These are phyloP conservation scores for Pseudogymnoascus sp. DNA, from an alignment of 2,329 filamentous ascomycete genomes.

Conservation along the genomic window DNA sequence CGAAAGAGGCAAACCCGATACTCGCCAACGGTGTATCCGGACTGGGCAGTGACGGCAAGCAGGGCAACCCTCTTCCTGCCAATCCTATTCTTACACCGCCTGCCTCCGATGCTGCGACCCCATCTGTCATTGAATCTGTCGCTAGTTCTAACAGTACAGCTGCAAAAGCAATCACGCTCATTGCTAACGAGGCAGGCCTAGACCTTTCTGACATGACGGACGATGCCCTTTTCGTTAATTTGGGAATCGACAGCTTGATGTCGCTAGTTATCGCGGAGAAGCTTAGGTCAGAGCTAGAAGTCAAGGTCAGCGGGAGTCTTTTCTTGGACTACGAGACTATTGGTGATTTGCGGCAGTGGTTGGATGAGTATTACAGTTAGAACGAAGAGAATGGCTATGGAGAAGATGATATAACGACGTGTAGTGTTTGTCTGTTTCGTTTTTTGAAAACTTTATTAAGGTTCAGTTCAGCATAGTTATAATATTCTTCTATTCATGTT, in stretches of 20 bases:
- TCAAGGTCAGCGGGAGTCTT: conserved; percentile 23
- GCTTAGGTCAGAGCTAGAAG: conserved; percentile 27
- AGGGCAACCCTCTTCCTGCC: conserved; percentile 58
- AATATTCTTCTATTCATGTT: not conserved
- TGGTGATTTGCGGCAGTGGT: conserved; percentile 24
- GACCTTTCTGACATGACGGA: conserved; percentile 21
- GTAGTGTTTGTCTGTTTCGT: not conserved
- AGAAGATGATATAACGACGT: not conserved
- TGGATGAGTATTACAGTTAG: conserved; percentile 24
- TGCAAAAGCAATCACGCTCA: conserved; percentile 25
- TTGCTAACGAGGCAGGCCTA: conserved; percentile 26
- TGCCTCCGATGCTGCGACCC: not conserved
- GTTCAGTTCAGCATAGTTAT: not conserved
- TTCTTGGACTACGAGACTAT: conserved; percentile 32
- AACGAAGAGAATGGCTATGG: not conserved
- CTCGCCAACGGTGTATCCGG: not conserved
- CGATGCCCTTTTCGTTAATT: conserved; percentile 23
- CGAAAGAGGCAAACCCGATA: not conserved
- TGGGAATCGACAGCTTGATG: conserved; percentile 31
- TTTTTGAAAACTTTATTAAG: not conserved
- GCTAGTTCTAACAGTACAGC: conserved; percentile 26
- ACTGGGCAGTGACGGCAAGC: conserved; percentile 38
- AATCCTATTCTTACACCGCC: not conserved
- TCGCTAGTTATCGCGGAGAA: conserved; percentile 26
- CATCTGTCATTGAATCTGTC: conserved; percentile 21